These are phyloP conservation scores for Fusarium xyrophilum DNA, from an alignment of 2,329 filamentous ascomycete species.

Conservation along the genomic window DNA sequence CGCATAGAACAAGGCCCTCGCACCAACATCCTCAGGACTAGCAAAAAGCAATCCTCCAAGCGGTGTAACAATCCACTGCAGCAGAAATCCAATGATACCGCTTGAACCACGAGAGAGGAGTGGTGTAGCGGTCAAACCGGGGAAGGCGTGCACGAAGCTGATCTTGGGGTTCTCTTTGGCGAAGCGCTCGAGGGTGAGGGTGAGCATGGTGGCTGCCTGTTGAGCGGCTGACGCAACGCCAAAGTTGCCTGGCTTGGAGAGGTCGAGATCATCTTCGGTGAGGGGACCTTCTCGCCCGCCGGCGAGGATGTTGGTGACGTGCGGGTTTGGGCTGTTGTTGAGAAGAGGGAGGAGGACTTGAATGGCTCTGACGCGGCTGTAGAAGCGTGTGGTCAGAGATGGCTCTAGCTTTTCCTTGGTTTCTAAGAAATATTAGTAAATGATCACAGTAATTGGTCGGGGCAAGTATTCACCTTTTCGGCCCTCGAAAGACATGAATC, in stretches of 20 bases:
- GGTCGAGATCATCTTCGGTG: constrained; percentile 54
- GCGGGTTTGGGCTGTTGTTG: constrained; percentile 46
- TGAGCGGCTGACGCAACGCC: constrained; percentile 49
- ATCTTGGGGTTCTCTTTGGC: constrained; percentile 52
- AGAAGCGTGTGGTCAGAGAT: constrained; percentile 60
- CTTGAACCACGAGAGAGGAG: constrained; percentile 32
- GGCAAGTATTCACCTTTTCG: constrained; percentile 14
- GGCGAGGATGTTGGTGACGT: constrained; percentile 58
- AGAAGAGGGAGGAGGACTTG: constrained; percentile 64
- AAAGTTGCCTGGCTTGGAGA: constrained; percentile 46
- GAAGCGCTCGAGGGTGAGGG: constrained; percentile 56
- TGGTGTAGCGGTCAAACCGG: constrained; percentile 41
- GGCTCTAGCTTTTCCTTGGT: constrained; percentile 62
- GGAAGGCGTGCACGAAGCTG: constrained; percentile 47
- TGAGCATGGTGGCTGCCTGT: constrained; percentile 57
- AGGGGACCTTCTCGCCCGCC: constrained; percentile 58
- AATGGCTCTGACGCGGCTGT: constrained; percentile 64
- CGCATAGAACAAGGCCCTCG: constrained; percentile 30
- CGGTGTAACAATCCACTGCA: constrained; percentile 27
- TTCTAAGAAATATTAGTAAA: neutral
- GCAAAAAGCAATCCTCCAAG: constrained; percentile 17
- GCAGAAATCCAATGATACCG: constrained; percentile 16
- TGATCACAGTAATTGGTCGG: accelerated
- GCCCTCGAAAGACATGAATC: constrained; percentile 39
- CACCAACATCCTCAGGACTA: constrained; percentile 31